phyloP scores from a whole-genome alignment of 2,329 filamentous ascomycete species.

The Purpureocillium takamizusanense region DNA sequence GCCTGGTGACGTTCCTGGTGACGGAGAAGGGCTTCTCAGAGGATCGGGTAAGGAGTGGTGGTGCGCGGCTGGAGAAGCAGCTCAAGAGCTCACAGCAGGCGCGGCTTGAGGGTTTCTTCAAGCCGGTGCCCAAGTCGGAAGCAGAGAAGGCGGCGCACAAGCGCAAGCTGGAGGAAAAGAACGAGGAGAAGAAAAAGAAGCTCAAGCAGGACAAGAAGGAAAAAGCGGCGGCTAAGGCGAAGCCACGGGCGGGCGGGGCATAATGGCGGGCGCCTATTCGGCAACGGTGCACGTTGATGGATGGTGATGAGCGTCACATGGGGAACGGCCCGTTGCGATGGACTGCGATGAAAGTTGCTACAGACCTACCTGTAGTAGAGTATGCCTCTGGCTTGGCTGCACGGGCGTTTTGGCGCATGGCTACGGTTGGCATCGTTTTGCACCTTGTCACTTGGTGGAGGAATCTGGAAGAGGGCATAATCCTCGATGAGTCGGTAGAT shows the following conservation, averaged over 20 bases:
- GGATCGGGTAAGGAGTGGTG: slow-evolving; percentile 76
- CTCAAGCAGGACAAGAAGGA: slow-evolving; percentile 90
- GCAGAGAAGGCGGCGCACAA: slow-evolving; percentile 79
- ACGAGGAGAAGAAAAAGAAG: slow-evolving; percentile 91
- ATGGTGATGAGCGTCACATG: too few species aligned
- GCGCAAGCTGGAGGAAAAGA: slow-evolving; percentile 87
- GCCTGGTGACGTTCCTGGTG: slow-evolving; percentile 81
- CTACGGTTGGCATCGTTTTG: too few species aligned
- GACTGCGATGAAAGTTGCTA: too few species aligned
- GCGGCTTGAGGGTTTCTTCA: slow-evolving; percentile 93
- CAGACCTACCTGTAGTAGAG: too few species aligned
- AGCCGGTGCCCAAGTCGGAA: slow-evolving; percentile 79
- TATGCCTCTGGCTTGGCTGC: too few species aligned
- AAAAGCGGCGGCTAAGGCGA: slow-evolving; percentile 84
- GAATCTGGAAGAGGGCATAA: too few species aligned
- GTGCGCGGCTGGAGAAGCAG: slow-evolving; percentile 75
- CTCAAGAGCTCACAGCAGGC: slow-evolving; percentile 86
- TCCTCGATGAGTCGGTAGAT: too few species aligned
- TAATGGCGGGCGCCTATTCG: background rate
- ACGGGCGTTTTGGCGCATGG: too few species aligned
- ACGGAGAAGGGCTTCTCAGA: slow-evolving; percentile 96
- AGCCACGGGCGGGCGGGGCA: slow-evolving; percentile 50
- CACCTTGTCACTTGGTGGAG: too few species aligned
- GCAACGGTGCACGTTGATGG: too few species aligned
- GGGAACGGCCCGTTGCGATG: too few species aligned